Base-by-base conservation (phyloP, 306 rosid species). In the Cucurbita moschata region DNA sequence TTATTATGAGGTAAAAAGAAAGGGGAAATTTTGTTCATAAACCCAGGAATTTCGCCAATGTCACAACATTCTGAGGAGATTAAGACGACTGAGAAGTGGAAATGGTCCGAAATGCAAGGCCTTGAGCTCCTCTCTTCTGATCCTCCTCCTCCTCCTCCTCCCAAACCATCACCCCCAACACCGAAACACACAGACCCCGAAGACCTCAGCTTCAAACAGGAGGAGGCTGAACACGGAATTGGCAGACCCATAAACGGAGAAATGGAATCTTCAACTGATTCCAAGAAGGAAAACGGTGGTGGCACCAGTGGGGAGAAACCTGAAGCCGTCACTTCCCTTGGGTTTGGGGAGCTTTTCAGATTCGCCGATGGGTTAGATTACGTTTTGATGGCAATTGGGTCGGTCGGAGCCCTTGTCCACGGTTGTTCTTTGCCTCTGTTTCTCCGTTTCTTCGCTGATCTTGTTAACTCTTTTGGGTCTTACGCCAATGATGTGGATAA, bases 41-140 rank as follows among this genome's bases (percentile, higher is more conserved):
- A 87, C 87, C 76, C 77, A 60, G 81, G 85, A 80, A 73, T 81
- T 87, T 82, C 73, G 77, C 89, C 85, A 86, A 91, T 91, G 97
- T 89, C 98, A 90, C 88, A 87, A 89, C 88, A 91, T 79, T 89
- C 94, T 74, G 79, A 82, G 75, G 97, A 90, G 83, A 86, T 86
- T 82, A 90, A 93, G 78, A 79, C 89, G 81, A 76, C 67, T 77
- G 98, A 92, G 87, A 88, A 92, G 82, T 92, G 98, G 98, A 85
- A 77, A 90, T 92, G 98, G 96, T 87, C 98, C 74, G 96, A 92
- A 86, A 92, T 92, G 98, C 98, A 92, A 81, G 98, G 96, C 51
- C 85, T 92, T 79, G 96, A 90, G 82, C 89, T 92, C 18, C 71
- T 85, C 49, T 57, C 87, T 66, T 55, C 88, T 76, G 55, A 82